Evolutionary conservation across 768 basidiomycete genomes (phyloP).

Genomic region (Leccinellum luteum): DNA sequence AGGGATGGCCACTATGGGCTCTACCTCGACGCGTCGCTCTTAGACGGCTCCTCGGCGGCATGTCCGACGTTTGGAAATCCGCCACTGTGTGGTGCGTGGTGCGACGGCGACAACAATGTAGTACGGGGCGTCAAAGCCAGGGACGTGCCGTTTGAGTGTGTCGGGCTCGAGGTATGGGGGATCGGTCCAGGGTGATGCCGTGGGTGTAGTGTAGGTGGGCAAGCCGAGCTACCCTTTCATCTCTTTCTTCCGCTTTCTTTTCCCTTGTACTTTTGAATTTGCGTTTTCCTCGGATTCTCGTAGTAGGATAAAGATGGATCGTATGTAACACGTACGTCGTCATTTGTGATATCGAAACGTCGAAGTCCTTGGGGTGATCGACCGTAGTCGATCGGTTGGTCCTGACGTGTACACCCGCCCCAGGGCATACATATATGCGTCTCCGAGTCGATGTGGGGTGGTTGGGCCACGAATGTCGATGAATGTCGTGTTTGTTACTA

Average conservation of each 20-base stretch:
- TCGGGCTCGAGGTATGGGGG: conserved; percentile 91
- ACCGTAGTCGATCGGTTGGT: too few relatives aligned
- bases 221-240: not conserved
- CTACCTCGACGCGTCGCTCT: conserved; percentile 79
- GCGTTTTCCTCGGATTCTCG: not conserved
- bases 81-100: conserved; percentile 46
- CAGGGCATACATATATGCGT: too few relatives aligned
- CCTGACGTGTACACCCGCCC: too few relatives aligned
- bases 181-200: conserved; percentile 38
- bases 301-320: not conserved
- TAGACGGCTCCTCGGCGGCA: conserved; percentile 82
- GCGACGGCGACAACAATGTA: not conserved
- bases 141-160: conserved; percentile 78
- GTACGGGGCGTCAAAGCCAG: conserved; percentile 28
- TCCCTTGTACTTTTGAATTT: not conserved
- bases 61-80: too few relatives aligned
- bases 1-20: conserved; percentile 85
- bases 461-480: too few relatives aligned
- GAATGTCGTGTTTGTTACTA: too few relatives aligned
- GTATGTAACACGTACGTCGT: too few relatives aligned
- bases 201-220: too few relatives aligned
- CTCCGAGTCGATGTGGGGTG: too few relatives aligned
- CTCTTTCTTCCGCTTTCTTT: not conserved
- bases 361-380: too few relatives aligned
- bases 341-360: too few relatives aligned